A percentile compares a stretch with the other conserved stretches of the same genome.
Conservation (phyloP, 2,329 filamentous ascomycete species). For the Monilinia fructigena region DNA sequence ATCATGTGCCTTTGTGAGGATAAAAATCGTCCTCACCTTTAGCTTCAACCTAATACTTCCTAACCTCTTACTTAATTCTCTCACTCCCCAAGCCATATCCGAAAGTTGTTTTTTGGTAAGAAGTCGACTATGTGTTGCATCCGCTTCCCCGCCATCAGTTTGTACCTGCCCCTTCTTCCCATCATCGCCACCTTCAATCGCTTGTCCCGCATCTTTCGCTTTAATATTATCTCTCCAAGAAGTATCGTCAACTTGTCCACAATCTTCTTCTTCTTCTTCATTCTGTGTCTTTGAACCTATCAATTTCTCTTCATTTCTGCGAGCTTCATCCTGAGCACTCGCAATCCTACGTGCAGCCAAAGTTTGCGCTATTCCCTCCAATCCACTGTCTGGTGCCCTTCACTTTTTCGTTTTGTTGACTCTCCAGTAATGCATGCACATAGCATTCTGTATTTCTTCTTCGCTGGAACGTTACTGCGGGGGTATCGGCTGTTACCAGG, state of each 20-base stretch:
- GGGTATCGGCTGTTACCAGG: conserved; percentile 53
- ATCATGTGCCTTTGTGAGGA: conserved; percentile 92
- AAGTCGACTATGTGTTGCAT: conserved; percentile 59
- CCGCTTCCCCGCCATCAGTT: conserved; percentile 25
- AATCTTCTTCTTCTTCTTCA: conserved; percentile 23
- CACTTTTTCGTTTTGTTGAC: conserved; percentile 48
- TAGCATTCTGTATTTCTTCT: conserved; percentile 56
- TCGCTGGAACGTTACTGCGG: conserved; percentile 42
- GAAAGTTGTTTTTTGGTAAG: conserved; percentile 92
- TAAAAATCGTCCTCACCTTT: conserved; percentile 77
- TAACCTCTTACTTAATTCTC: conserved; percentile 82
- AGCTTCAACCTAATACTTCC: conserved; percentile 81
- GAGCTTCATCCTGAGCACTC: conserved; percentile 14
- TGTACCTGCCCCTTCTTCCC: conserved; percentile 26
- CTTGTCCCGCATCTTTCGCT: conserved; percentile 6
- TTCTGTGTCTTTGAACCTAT: conserved; percentile 26
- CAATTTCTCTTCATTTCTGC: conserved; percentile 8
- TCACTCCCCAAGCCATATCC: conserved; percentile 95
- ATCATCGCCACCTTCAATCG: conserved; percentile 24
- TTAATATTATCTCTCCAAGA: conserved; percentile 48
- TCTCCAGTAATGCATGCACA: conserved; percentile 64
- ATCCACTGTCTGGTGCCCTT: conserved; percentile 35
- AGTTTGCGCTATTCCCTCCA: conserved; percentile 37
- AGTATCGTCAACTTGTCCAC: conserved; percentile 57
- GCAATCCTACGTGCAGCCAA: conserved; percentile 27